Conservation (phyloP, 2,329 filamentous ascomycete species). For the Clonostachys byssicola region DNA sequence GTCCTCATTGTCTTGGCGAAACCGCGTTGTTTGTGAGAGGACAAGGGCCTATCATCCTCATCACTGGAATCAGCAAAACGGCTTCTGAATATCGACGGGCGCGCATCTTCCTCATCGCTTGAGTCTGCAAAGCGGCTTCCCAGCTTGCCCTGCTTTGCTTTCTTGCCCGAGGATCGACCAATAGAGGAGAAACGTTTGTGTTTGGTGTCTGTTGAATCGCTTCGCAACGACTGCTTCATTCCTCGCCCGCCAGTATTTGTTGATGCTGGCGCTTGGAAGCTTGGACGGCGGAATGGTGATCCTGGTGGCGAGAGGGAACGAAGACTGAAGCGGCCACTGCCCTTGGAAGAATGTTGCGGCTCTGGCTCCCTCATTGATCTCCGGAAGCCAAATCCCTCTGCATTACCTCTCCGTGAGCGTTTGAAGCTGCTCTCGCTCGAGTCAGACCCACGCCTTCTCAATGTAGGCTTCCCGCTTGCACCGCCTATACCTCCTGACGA, state of each 20-base stretch:
- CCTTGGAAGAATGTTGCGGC: conserved; percentile 14
- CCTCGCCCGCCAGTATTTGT: conserved; percentile 14
- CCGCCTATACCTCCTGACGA: conserved; percentile 3
- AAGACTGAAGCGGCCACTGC: conserved; percentile 63
- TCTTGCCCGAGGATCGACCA: conserved; percentile 27
- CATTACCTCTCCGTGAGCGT: conserved; percentile 46
- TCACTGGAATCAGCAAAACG: conserved; percentile 73
- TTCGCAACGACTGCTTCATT: conserved; percentile 41
- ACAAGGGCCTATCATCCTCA: conserved; percentile 28
- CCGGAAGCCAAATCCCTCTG: conserved; percentile 58
- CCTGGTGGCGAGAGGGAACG: conserved; percentile 66
- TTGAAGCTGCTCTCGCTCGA: conserved; percentile 82
- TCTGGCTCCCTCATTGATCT: conserved; percentile 61
- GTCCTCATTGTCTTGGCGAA: conserved; percentile 24
- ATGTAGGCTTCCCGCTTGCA: conserved; percentile 19
- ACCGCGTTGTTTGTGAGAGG: conserved; percentile 19
- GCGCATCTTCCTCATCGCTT: conserved; percentile 52
- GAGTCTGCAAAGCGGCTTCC: conserved; percentile 57
- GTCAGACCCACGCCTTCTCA: conserved; percentile 54
- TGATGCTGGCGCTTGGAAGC: conserved; percentile 27
- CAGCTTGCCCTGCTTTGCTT: conserved; percentile 30
- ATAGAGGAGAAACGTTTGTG: conserved; percentile 29
- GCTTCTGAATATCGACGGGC: conserved; percentile 37
- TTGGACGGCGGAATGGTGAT: conserved; percentile 41
- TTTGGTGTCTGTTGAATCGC: conserved; percentile 29